A percentile compares a stretch with the other conserved stretches of the same genome.
Conservation (phyloP, 2,329 filamentous ascomycete genomes). For the Alternaria arborescens region DNA sequence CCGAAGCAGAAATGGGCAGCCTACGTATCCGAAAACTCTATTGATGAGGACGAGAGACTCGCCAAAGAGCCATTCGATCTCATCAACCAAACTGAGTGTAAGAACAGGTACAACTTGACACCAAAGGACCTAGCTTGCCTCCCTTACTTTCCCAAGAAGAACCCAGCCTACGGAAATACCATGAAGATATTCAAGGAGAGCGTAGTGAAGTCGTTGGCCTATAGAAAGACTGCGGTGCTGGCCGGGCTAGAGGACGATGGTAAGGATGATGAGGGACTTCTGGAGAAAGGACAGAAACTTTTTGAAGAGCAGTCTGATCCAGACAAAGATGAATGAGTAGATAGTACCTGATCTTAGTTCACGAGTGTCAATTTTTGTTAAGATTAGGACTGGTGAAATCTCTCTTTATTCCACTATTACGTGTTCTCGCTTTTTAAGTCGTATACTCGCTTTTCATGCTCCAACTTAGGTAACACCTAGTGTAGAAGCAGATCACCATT, state of each 20-base stretch:
- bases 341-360: background rate
- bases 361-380: background rate
- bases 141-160: slow-evolving; percentile 19
- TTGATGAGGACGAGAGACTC: slow-evolving; percentile 8
- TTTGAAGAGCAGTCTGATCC: slow-evolving; percentile 13
- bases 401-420: background rate
- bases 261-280: slow-evolving; percentile 9
- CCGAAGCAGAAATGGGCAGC: slow-evolving; percentile 22
- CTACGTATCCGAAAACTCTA: slow-evolving; percentile 14
- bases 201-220: slow-evolving; percentile 15
- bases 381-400: background rate
- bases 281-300: slow-evolving; percentile 22
- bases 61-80: slow-evolving; percentile 15
- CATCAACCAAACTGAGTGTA: slow-evolving; percentile 25
- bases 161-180: slow-evolving; percentile 21
- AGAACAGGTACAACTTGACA: slow-evolving; percentile 15
- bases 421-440: background rate
- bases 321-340: background rate
- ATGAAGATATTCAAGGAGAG: slow-evolving; percentile 24
- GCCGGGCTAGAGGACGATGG: slow-evolving; percentile 13
- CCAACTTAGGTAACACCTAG: background rate
- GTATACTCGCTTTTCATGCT: background rate
- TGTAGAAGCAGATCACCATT: slow-evolving; percentile 29
- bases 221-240: slow-evolving; percentile 19
- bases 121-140: slow-evolving; percentile 19